phyloP scores from a whole-genome alignment of 148 eudicot genomes.

The Camellia japonica region DNA sequence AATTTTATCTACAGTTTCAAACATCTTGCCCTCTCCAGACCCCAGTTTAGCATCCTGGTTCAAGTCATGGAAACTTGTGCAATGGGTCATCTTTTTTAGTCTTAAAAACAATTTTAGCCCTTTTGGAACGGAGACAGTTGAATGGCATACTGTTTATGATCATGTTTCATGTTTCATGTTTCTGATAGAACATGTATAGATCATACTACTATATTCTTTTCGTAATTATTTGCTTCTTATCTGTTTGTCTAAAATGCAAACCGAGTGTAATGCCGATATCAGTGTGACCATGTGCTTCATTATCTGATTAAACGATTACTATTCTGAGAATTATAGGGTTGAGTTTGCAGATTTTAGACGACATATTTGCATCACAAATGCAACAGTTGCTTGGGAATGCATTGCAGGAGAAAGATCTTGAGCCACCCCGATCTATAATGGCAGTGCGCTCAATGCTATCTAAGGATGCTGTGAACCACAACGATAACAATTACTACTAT shows the following conservation, averaged over 20 bases:
- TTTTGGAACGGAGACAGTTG: background rate
- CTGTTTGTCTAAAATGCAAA: no score
- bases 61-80: no score
- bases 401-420: conserved; percentile 56
- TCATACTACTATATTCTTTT: no score
- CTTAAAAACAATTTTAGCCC: background rate
- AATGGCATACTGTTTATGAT: background rate
- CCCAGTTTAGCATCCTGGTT: no score
- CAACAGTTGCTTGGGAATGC: conserved; percentile 49
- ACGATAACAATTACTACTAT: conserved; percentile 35
- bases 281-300: no score
- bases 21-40: background rate
- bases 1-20: background rate
- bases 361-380: conserved; percentile 66
- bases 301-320: background rate
- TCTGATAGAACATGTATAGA: background rate
- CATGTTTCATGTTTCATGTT: background rate
- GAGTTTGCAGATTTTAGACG: conserved; percentile 54
- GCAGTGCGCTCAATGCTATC: conserved; percentile 74
- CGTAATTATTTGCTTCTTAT: no score
- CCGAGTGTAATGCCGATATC: no score
- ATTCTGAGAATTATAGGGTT: background rate
- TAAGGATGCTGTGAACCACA: conserved; percentile 47
- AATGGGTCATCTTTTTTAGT: no score
- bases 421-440: conserved; percentile 61